Evolutionary conservation across 176 grass and related monocot species (phyloP), one percentile per base, ranked within the genome.

Genomic region (Phragmites australis): DNA sequence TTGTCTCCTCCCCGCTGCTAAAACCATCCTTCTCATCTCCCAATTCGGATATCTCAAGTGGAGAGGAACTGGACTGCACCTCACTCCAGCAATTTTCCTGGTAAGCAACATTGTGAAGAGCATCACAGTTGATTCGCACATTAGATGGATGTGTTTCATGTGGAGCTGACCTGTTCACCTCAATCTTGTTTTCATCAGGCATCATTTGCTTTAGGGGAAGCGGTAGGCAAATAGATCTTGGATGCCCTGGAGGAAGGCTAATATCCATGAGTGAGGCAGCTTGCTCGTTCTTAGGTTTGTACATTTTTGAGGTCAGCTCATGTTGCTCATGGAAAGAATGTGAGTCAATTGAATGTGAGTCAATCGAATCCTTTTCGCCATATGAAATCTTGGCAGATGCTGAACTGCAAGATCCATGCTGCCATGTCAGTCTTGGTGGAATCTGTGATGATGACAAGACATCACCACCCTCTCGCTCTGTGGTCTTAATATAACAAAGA

Each of bases 141-240:
- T 88, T 77, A 62, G 54, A 88, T 78, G 80, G 78, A 22, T 42
- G 68, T 40, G 77, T 68, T 66, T 84, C 75, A 22, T 74, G 40
- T 1, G 68, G 74, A 79, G 49, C 41, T 63, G 70, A 60, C 15
- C 44, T 39, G 58, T 50, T 87, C 6, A 39, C 63, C 58, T 79
- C 66, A 53, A 72, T 84, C 62, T 88, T 90, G 76, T 87, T 86
- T 63, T 94, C 90, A 75, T 82, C 86, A 62, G 84, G 85, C 47
- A 98, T 66, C 90, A 99, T 88, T 63, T 99, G 88, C 82, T 99
- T 95, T 21, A 99, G 85, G 45, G 93, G 90, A 58, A 91, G 86
- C 13, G 96, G 92, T 18, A 99, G 77, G 82, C 82, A 50, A 82
- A 95, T 93, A 15, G 96, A 99, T 78, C 74, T 93, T 61, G 92